phyloP scores from a whole-genome alignment of 495 filamentous ascomycete genomes.

The Daldinia grandis region DNA sequence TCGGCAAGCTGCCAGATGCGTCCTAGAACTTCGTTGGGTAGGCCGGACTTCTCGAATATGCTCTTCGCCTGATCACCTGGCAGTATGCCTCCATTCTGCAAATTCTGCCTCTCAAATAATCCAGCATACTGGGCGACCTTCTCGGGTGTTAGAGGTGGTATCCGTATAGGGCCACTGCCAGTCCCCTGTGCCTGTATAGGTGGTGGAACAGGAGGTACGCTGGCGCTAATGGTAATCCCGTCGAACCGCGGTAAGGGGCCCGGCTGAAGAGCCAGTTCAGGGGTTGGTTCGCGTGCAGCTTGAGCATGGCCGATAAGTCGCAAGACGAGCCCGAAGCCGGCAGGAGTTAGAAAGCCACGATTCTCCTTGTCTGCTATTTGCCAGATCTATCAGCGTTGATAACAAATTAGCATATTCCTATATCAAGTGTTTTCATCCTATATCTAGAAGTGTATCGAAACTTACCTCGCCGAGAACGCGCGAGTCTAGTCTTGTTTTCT shows the following conservation, averaged over 20 bases:
- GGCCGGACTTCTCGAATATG: conserved; percentile 90
- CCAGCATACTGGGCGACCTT: conserved; percentile 86
- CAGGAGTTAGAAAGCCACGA: conserved; percentile 86
- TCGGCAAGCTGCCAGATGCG: conserved; percentile 96
- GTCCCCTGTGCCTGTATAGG: conserved; percentile 71
- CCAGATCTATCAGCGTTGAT: conserved; percentile 77
- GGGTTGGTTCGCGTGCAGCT: conserved; percentile 77
- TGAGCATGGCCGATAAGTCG: conserved; percentile 96
- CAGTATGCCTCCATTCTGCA: conserved; percentile 76
- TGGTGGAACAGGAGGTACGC: conserved; percentile 56
- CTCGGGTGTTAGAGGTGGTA: conserved; percentile 87
- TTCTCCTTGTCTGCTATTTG: conserved; percentile 98
- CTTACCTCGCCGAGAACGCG: conserved; percentile 87
- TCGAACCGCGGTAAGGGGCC: conserved; percentile 94
- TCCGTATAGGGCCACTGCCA: conserved; percentile 76
- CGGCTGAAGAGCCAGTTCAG: conserved; percentile 75
- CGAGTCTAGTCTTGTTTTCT: conserved; percentile 88
- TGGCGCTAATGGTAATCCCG: conserved; percentile 63
- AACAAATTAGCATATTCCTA: conserved; percentile 27
- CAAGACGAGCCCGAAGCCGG: conserved; percentile 90
- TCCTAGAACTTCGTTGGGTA: conserved; percentile 89
- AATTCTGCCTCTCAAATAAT: conserved; percentile 87
- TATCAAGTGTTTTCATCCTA: background rate
- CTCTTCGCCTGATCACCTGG: conserved; percentile 88
- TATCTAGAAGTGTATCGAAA: conserved; percentile 11